phyloP scores from a whole-genome alignment of 2,329 filamentous ascomycete genomes.

The Scedosporium aurantiacum region DNA sequence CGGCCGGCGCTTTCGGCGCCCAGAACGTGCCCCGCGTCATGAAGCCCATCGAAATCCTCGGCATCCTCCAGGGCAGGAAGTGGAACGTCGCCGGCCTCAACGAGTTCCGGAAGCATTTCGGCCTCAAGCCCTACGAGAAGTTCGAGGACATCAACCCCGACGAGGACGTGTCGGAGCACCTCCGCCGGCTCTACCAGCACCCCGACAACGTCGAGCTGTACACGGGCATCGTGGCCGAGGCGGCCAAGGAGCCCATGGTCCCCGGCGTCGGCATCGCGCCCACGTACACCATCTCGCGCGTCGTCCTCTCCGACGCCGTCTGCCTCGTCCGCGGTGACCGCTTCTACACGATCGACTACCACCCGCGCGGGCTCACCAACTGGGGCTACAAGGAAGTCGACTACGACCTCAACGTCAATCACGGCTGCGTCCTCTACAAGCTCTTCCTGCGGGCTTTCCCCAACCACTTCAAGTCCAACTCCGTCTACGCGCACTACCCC shows the following conservation, averaged over 20 bases:
- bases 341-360: slow-evolving; percentile 70
- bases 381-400: slow-evolving; percentile 72
- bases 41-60: slow-evolving; percentile 67
- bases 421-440: slow-evolving; percentile 80
- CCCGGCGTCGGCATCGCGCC: slow-evolving; percentile 66
- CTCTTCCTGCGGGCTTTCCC: slow-evolving; percentile 67
- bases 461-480: slow-evolving; percentile 65
- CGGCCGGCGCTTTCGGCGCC: slow-evolving; percentile 62
- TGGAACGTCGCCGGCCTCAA: slow-evolving; percentile 75
- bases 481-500: slow-evolving; percentile 73
- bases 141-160: slow-evolving; percentile 82
- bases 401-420: slow-evolving; percentile 62
- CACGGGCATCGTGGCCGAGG: slow-evolving; percentile 65
- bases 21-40: slow-evolving; percentile 65
- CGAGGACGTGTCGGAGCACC: slow-evolving; percentile 53
- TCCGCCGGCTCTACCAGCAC: slow-evolving; percentile 62
- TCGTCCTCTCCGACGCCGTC: slow-evolving; percentile 67
- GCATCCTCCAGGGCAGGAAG: slow-evolving; percentile 63
- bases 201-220: slow-evolving; percentile 75
- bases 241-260: slow-evolving; percentile 61
- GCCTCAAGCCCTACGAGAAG: slow-evolving; percentile 60
- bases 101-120: slow-evolving; percentile 76
- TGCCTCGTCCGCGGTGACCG: slow-evolving; percentile 68
- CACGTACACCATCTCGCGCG: slow-evolving; percentile 65
- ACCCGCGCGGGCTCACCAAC: slow-evolving; percentile 63